These are phyloP conservation scores for Blastobotrys elegans DNA, from an alignment of 1,139 yeast genomes.

Conservation along the genomic window DNA sequence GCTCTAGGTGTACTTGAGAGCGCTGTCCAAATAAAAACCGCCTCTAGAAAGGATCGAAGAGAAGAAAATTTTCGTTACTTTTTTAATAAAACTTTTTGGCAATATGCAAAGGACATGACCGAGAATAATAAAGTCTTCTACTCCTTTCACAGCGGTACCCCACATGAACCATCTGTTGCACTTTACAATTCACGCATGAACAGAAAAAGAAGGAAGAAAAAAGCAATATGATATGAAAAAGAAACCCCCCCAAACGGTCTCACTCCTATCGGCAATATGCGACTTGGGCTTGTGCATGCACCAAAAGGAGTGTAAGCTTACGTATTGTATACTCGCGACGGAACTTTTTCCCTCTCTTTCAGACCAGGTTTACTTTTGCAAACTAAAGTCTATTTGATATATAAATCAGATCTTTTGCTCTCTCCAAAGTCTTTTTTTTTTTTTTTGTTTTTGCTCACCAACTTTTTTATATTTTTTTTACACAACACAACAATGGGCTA, in stretches of 20 bases:
- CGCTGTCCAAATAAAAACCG: no score
- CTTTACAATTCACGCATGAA: not conserved
- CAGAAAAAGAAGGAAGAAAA: not conserved
- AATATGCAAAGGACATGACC: constrained; percentile 6
- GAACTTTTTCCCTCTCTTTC: no score
- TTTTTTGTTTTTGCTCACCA: not conserved
- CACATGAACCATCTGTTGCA: not conserved
- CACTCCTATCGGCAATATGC: constrained; percentile 2
- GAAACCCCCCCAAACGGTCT: not conserved
- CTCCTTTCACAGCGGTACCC: not conserved
- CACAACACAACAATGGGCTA: constrained; percentile 4
- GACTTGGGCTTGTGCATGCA: not conserved
- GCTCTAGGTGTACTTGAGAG: no score
- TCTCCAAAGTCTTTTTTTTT: not conserved
- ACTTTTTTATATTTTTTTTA: not conserved
- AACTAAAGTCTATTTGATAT: not conserved
- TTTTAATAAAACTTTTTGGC: not conserved
- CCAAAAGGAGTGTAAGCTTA: no score
- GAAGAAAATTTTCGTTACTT: not conserved
- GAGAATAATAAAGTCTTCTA: not conserved
- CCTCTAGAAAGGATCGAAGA: no score
- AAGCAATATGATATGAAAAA: not conserved
- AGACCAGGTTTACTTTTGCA: not conserved
- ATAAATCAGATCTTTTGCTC: not conserved
- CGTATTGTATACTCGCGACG: not conserved